Conservation (phyloP, 139 green algal genomes). For the Yamagishiella unicocca region DNA sequence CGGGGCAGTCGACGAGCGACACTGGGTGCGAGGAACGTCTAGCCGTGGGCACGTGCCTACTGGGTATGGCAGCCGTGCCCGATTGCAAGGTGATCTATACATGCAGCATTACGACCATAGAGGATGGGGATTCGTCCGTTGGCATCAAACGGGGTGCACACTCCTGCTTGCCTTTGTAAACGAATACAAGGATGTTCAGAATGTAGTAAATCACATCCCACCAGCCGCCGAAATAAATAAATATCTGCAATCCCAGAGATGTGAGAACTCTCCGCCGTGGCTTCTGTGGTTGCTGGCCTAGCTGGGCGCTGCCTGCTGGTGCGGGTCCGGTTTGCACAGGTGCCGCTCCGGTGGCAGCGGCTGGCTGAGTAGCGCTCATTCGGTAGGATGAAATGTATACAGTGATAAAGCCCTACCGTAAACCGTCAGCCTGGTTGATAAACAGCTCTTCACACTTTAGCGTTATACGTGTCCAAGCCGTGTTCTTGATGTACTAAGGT, state of each 20-base stretch:
- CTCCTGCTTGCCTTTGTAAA: slow-evolving; percentile 66
- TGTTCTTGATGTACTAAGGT: too few relatives aligned
- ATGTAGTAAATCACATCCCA: slow-evolving; percentile 69
- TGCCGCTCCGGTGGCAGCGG: not conserved
- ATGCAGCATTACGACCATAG: too few relatives aligned
- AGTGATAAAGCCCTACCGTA: too few relatives aligned
- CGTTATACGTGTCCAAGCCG: too few relatives aligned
- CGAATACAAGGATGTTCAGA: slow-evolving; percentile 67
- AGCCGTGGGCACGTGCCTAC: too few relatives aligned
- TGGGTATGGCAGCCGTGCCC: too few relatives aligned
- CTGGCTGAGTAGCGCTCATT: not conserved
- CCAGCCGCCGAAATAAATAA: slow-evolving; percentile 72
- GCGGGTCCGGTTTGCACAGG: not conserved
- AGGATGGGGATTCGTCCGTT: not conserved
- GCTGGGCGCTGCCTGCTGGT: not conserved
- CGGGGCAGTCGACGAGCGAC: too few relatives aligned
- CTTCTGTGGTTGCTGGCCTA: slow-evolving; percentile 36
- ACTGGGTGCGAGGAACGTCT: too few relatives aligned
- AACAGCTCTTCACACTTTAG: too few relatives aligned
- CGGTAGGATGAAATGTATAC: too few relatives aligned
- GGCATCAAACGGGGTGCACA: not conserved
- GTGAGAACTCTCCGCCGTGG: slow-evolving; percentile 62
- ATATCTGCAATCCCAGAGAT: slow-evolving; percentile 64
- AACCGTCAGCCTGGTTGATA: too few relatives aligned
- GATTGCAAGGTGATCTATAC: too few relatives aligned